Percentiles rank a stretch among this genome's conserved stretches.
Evolutionary conservation across 768 basidiomycete genomes (phyloP).

Genomic region (Macrolepiota fuliginosa): DNA sequence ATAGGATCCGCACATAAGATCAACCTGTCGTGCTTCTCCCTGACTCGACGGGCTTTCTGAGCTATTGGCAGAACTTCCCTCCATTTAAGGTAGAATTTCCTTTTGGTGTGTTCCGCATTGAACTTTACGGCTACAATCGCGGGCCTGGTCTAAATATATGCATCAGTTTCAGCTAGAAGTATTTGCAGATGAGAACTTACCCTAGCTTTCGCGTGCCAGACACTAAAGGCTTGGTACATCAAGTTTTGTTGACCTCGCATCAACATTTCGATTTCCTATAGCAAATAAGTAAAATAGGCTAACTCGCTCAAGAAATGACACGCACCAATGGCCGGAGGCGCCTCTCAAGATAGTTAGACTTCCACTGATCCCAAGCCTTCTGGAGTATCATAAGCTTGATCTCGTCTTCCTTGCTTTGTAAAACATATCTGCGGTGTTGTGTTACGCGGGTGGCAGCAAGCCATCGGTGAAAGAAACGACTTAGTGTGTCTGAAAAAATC

Average conservation of each 20-base stretch:
- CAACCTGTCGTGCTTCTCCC: constrained; percentile 27
- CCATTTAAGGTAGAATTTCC: constrained; percentile 66
- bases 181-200: constrained; percentile 31
- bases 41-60: constrained; percentile 61
- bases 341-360: constrained; percentile 66
- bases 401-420: constrained; percentile 63
- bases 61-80: constrained; percentile 68
- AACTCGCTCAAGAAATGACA: not conserved
- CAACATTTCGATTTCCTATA: constrained; percentile 58
- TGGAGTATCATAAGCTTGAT: constrained; percentile 50
- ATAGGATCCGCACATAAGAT: not conserved
- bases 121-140: constrained; percentile 60
- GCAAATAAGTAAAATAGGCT: constrained; percentile 5
- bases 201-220: constrained; percentile 75
- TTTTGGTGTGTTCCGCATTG: constrained; percentile 58
- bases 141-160: constrained; percentile 57
- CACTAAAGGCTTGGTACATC: constrained; percentile 64
- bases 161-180: constrained; percentile 3
- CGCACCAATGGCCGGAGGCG: constrained; percentile 62
- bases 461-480: constrained; percentile 73
- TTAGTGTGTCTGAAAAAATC: constrained; percentile 52
- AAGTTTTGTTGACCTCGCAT: constrained; percentile 57
- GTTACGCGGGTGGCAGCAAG: constrained; percentile 54
- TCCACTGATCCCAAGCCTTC: constrained; percentile 77
- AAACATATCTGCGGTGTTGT: constrained; percentile 55